These are phyloP conservation scores for Cyberlindnera xylosilytica DNA, from an alignment of 805 yeast genomes.

Conservation along the genomic window DNA sequence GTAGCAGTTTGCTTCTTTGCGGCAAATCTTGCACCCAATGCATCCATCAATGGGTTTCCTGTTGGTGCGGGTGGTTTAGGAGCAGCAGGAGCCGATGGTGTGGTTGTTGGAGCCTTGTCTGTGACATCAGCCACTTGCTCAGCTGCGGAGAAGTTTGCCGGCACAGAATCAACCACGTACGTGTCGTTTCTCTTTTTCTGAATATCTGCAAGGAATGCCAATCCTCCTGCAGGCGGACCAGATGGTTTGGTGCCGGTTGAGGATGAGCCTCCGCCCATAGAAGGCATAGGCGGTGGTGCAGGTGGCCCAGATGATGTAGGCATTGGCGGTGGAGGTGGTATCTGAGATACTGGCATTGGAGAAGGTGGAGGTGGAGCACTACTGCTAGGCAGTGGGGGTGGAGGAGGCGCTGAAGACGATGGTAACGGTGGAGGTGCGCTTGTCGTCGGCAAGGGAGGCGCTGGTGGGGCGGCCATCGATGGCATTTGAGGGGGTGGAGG, in stretches of 20 bases:
- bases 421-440: background rate
- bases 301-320: conserved; percentile 24
- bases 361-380: conserved; percentile 20
- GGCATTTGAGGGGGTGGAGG: conserved; percentile 23
- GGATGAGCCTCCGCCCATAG: conserved; percentile 12
- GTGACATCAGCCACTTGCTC: conserved; percentile 20
- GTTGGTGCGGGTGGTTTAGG: conserved; percentile 16
- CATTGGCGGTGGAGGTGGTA: conserved; percentile 5
- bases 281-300: conserved; percentile 31
- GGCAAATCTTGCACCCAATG: conserved; percentile 16
- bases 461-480: conserved; percentile 19
- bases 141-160: conserved; percentile 25
- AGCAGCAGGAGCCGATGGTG: conserved; percentile 21
- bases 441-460: conserved; percentile 14
- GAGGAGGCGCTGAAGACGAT: conserved; percentile 23
- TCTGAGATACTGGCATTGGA: conserved; percentile 18
- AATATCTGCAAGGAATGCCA: conserved; percentile 59
- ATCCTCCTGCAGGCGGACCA: conserved; percentile 33
- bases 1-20: conserved; percentile 10
- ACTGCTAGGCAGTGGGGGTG: conserved; percentile 16
- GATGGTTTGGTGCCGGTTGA: conserved; percentile 21
- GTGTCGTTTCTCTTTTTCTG: conserved; percentile 52
- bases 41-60: conserved; percentile 18
- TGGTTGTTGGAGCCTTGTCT: conserved; percentile 24
- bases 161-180: conserved; percentile 42